These are phyloP conservation scores for Salmacisia buchloeana DNA, from an alignment of 1,284 basidiomycete species.

Conservation along the genomic window DNA sequence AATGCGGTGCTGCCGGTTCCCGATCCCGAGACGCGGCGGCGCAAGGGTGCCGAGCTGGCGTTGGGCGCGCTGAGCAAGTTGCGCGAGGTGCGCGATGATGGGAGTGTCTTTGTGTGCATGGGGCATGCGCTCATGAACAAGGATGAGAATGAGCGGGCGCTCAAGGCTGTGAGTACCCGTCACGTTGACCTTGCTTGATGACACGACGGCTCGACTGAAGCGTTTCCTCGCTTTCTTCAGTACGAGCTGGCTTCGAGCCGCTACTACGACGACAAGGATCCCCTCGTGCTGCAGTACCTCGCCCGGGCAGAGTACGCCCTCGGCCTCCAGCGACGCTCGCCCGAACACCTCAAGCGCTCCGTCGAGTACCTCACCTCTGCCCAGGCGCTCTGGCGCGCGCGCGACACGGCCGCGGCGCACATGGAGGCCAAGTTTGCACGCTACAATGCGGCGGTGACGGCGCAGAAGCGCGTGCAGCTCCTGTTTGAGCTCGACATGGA, in stretches of 20 bases:
- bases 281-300: slow-evolving; percentile 40
- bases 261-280: slow-evolving; percentile 25
- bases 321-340: slow-evolving; percentile 35
- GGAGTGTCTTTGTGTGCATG: slow-evolving; percentile 47
- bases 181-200: background rate
- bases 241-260: slow-evolving; percentile 42
- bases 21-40: slow-evolving; percentile 25
- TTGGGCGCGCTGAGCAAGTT: slow-evolving; percentile 42
- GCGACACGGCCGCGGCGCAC: slow-evolving; percentile 13
- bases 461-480: slow-evolving; percentile 46
- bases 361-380: slow-evolving; percentile 35
- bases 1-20: slow-evolving; percentile 11
- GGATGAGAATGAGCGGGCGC: slow-evolving; percentile 43
- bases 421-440: slow-evolving; percentile 33
- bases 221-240: background rate
- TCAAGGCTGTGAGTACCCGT: slow-evolving; percentile 24
- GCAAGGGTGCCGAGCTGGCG: slow-evolving; percentile 40
- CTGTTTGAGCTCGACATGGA: slow-evolving; percentile 39
- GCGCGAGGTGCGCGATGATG: slow-evolving; percentile 45
- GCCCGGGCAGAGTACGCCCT: slow-evolving; percentile 43
- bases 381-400: slow-evolving; percentile 10
- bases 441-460: slow-evolving; percentile 46
- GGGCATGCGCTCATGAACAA: slow-evolving; percentile 48
- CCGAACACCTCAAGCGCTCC: slow-evolving; percentile 26
- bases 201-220: background rate